Percentiles rank a stretch among this genome's conserved stretches.
Conservation (phyloP, 306 rosid species). For the Psophocarpus tetragonolobus region DNA sequence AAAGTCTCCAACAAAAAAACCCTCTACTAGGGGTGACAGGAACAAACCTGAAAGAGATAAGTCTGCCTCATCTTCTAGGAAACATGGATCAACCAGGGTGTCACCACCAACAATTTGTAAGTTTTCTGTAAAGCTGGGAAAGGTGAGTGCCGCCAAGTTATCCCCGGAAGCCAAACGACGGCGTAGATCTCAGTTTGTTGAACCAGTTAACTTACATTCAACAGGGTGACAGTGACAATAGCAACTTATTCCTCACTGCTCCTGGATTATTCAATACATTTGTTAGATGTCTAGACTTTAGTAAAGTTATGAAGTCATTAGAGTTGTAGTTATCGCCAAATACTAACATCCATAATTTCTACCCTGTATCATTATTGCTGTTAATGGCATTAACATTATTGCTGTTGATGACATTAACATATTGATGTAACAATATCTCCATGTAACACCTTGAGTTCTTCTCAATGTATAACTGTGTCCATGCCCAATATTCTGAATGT, state of each 20-base stretch:
- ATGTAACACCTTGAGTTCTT: constrained; percentile 42
- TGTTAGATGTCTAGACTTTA: constrained; percentile 39
- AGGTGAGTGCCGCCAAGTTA: constrained; percentile 48
- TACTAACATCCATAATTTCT: constrained; percentile 25
- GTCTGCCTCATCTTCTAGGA: constrained; percentile 44
- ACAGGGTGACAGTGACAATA: constrained; percentile 37
- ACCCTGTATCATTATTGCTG: constrained; percentile 27
- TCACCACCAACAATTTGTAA: constrained; percentile 53
- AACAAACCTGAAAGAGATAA: constrained; percentile 36
- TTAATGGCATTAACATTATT: constrained; percentile 22
- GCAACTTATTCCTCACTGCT: constrained; percentile 1
- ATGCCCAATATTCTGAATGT: neutral
- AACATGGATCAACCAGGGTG: constrained; percentile 22
- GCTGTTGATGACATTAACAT: constrained; percentile 12
- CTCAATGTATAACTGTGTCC: constrained; percentile 13
- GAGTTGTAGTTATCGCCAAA: constrained; percentile 31
- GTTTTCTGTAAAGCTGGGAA: constrained; percentile 56
- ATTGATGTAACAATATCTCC: constrained; percentile 36
- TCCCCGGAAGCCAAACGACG: constrained; percentile 79
- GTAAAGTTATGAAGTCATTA: constrained; percentile 1
- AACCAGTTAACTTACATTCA: constrained; percentile 61
- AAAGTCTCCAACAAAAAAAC: constrained; percentile 56
- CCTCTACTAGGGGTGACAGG: constrained; percentile 34
- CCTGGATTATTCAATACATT: constrained; percentile 25
- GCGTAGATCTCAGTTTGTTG: constrained; percentile 55